Percentiles rank a stretch among this genome's conserved stretches.
Evolutionary conservation across 2,329 filamentous ascomycete genomes (phyloP).

Genomic region (Aspergillus sp.): DNA sequence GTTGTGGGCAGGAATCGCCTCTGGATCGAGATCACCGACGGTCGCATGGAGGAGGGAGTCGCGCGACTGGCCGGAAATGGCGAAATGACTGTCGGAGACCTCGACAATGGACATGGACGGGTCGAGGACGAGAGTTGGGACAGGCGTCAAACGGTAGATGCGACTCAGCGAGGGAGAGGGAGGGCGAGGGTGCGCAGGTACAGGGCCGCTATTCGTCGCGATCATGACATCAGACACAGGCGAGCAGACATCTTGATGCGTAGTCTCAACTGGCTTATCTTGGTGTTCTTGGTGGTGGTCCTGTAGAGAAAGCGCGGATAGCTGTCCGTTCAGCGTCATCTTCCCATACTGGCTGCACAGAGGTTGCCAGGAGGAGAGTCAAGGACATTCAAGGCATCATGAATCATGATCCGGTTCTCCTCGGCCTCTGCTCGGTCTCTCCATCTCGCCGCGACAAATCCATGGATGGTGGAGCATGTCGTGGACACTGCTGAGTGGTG

Average conservation of each 20-base stretch:
- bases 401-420: no score
- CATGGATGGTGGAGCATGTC: not conserved
- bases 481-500: not conserved
- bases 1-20: constrained; percentile 35
- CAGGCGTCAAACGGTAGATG: constrained; percentile 33
- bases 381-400: no score
- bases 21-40: constrained; percentile 41
- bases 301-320: not conserved
- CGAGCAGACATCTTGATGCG: no score
- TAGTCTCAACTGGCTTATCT: not conserved
- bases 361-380: no score
- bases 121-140: constrained; percentile 42
- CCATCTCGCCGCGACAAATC: no score
- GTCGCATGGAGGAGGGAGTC: constrained; percentile 37
- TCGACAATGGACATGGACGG: constrained; percentile 37
- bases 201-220: no score
- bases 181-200: not conserved
- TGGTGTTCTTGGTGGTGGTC: not conserved
- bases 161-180: constrained; percentile 14
- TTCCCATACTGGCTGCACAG: not conserved
- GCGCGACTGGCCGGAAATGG: constrained; percentile 32
- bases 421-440: no score
- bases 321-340: not conserved
- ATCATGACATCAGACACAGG: no score
- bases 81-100: constrained; percentile 46